A percentile compares a stretch with the other conserved stretches of the same genome.
Evolutionary conservation across 2,329 filamentous ascomycete genomes (phyloP).

Genomic region (Alternaria alternata): DNA sequence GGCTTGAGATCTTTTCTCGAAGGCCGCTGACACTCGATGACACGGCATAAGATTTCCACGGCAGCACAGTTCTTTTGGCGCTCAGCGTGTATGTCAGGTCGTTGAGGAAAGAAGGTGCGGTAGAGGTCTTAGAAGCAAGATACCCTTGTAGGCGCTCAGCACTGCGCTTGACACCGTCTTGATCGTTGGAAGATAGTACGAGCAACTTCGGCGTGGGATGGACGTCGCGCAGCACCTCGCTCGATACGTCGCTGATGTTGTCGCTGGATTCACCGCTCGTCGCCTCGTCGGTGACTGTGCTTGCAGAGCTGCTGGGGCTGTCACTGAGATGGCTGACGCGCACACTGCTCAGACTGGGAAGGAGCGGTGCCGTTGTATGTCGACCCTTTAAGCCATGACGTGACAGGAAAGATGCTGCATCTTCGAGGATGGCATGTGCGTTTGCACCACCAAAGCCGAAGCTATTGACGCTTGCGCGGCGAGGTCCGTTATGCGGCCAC

Average conservation of each 20-base stretch:
- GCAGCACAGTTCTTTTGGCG: constrained; percentile 6
- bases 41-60: constrained; percentile 13
- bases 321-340: neutral
- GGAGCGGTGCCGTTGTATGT: constrained; percentile 25
- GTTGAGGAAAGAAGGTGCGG: constrained; percentile 1
- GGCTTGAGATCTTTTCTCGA: constrained; percentile 2
- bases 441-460: constrained; percentile 58
- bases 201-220: constrained; percentile 4
- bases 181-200: constrained; percentile 12
- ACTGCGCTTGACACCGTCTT: constrained; percentile 13
- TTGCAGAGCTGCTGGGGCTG: constrained; percentile 6
- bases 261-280: constrained; percentile 7
- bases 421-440: constrained; percentile 35
- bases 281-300: constrained; percentile 4
- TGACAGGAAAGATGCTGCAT: constrained; percentile 9
- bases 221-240: constrained; percentile 9
- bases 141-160: constrained; percentile 11
- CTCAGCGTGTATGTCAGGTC: constrained; percentile 11
- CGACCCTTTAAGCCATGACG: constrained; percentile 7
- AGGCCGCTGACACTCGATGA: constrained; percentile 1
- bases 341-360: constrained; percentile 16
- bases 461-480: constrained; percentile 56
- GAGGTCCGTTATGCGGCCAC: constrained; percentile 32
- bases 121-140: constrained; percentile 3
- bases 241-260: constrained; percentile 8